These are phyloP conservation scores for Colletotrichum tabaci DNA, from an alignment of 2,329 filamentous ascomycete species.

Conservation along the genomic window DNA sequence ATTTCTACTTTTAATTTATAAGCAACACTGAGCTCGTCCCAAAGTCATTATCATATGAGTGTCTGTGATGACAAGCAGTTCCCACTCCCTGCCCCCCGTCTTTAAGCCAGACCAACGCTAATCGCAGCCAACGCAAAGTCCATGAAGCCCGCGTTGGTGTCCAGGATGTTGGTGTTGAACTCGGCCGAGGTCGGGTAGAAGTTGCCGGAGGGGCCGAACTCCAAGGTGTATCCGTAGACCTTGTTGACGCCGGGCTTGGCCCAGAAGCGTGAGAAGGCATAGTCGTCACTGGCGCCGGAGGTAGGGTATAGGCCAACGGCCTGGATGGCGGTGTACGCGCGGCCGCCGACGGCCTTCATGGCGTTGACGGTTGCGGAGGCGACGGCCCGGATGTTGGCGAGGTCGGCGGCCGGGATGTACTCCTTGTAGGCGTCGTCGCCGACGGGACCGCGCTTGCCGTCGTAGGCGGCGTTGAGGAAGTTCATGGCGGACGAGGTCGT, in stretches of 20 bases:
- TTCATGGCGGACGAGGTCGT: conserved; percentile 56
- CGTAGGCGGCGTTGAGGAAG: conserved; percentile 63
- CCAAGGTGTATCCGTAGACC: conserved; percentile 56
- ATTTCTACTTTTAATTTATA: no score
- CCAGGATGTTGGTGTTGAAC: conserved; percentile 57
- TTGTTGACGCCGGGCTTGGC: conserved; percentile 53
- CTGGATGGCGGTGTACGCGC: conserved; percentile 50
- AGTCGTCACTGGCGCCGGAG: conserved; percentile 56
- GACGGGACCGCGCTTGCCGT: conserved; percentile 59
- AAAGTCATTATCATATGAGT: neutral
- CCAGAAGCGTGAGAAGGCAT: conserved; percentile 55
- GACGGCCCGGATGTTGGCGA: conserved; percentile 51
- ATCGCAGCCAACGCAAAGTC: conserved; percentile 53
- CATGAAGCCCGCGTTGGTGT: conserved; percentile 59
- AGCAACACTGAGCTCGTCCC: no score
- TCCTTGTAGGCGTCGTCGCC: conserved; percentile 56
- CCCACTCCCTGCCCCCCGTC: no score
- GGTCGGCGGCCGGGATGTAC: conserved; percentile 54
- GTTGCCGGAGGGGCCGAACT: conserved; percentile 55
- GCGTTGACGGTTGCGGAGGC: conserved; percentile 51
- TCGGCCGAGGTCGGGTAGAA: conserved; percentile 57
- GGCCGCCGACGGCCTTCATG: conserved; percentile 55
- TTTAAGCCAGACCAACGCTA: conserved; percentile 47
- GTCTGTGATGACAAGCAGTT: neutral
- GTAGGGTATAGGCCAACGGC: conserved; percentile 54